Evolutionary conservation across 192 early-diverging fungal species (phyloP).

Genomic region (Pilaira anomala): DNA sequence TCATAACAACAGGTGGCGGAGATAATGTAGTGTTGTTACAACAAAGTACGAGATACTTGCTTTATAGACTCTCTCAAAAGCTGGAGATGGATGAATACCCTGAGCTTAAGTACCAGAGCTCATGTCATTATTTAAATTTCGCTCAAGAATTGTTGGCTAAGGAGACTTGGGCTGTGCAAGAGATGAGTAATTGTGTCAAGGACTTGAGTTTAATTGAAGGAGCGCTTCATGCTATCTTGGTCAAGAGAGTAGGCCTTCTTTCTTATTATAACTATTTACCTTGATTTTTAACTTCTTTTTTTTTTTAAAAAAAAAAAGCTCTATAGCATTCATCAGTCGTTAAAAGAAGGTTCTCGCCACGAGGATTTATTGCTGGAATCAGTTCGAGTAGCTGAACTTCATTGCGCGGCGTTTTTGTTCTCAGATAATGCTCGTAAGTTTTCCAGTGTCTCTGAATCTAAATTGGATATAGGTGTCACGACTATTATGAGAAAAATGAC

Average conservation of each 20-base stretch:
- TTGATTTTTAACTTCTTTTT: background rate
- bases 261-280: background rate
- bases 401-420: conserved; percentile 28
- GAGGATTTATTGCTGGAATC: conserved; percentile 32
- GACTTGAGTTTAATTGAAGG: conserved; percentile 19
- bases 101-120: conserved; percentile 19
- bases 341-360: conserved; percentile 18
- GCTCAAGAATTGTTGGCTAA: conserved; percentile 15
- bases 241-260: conserved; percentile 19
- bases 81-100: conserved; percentile 24
- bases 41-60: conserved; percentile 50
- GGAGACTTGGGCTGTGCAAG: conserved; percentile 11
- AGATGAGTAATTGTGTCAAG: conserved; percentile 4
- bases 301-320: conserved; percentile 11
- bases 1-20: conserved; percentile 57
- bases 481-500: conserved; percentile 42
- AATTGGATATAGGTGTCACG: conserved; percentile 17
- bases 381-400: conserved; percentile 35
- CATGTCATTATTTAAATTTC: conserved; percentile 14
- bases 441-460: background rate
- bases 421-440: conserved; percentile 16
- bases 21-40: conserved; percentile 47
- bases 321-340: conserved; percentile 12
- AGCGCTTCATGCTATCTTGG: conserved; percentile 22
- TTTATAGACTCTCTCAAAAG: conserved; percentile 27